Evolutionary conservation across 495 filamentous ascomycete genomes (phyloP).

Genomic region (Talaromyces liani): DNA sequence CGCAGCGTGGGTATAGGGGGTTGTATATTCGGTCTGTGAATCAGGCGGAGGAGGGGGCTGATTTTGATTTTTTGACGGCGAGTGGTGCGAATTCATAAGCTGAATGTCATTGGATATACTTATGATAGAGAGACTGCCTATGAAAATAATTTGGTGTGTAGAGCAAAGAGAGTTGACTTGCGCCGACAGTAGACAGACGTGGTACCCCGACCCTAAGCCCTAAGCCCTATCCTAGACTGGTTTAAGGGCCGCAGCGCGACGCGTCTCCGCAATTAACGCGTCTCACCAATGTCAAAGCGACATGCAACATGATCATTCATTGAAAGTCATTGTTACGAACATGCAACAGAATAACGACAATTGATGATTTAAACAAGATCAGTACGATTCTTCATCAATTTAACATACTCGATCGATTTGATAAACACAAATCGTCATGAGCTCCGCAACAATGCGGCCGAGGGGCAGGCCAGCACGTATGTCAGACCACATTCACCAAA

Average conservation of each 20-base stretch:
- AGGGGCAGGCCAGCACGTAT: constrained; percentile 39
- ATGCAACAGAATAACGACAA: background rate
- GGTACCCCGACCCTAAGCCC: constrained; percentile 29
- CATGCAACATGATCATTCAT: background rate
- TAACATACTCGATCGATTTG: background rate
- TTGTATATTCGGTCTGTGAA: constrained; percentile 59
- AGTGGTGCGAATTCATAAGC: constrained; percentile 14
- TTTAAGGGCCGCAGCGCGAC: constrained; percentile 22
- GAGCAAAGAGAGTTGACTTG: no score
- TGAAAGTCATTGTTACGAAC: constrained; percentile 1
- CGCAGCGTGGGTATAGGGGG: constrained; percentile 52
- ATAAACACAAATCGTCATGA: constrained; percentile 19
- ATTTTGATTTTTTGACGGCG: constrained; percentile 59
- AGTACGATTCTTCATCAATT: background rate
- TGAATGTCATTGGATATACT: background rate
- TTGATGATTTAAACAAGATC: background rate
- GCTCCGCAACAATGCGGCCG: constrained; percentile 32
- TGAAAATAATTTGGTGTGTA: no score
- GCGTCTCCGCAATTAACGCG: constrained; percentile 21
- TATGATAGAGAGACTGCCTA: background rate
- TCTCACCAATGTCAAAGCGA: constrained; percentile 2
- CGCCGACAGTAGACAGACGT: no score
- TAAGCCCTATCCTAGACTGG: constrained; percentile 32
- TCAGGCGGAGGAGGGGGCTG: constrained; percentile 54
- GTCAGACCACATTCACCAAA: constrained; percentile 9